Evolutionary conservation across 768 basidiomycete genomes (phyloP).

Genomic region (Phylloporus sp.): DNA sequence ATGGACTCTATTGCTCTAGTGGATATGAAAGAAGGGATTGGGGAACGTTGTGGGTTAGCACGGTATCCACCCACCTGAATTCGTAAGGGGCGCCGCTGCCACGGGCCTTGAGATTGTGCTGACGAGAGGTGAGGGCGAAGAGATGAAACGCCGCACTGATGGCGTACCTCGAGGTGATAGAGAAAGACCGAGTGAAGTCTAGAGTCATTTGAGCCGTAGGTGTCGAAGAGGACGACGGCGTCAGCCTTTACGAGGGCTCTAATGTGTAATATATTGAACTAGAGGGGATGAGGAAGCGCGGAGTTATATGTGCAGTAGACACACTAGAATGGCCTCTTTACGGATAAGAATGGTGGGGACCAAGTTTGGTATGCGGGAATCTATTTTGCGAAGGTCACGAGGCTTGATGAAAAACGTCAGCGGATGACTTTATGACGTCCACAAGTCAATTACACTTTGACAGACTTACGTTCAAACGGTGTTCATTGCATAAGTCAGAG

Average conservation of each 20-base stretch:
- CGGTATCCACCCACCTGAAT: slow-evolving; percentile 57
- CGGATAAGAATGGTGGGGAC: slow-evolving; percentile 91
- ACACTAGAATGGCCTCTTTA: slow-evolving; percentile 80
- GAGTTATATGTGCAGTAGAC: slow-evolving; percentile 22
- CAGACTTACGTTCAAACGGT: slow-evolving; percentile 79
- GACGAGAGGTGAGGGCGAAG: slow-evolving; percentile 12
- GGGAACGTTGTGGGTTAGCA: slow-evolving; percentile 11
- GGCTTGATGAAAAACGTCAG: slow-evolving; percentile 49
- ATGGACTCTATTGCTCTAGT: slow-evolving; percentile 91
- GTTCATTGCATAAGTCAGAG: slow-evolving; percentile 82
- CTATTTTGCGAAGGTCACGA: slow-evolving; percentile 95
- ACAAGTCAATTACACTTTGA: slow-evolving; percentile 11
- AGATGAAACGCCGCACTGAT: slow-evolving; percentile 8
- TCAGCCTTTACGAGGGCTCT: slow-evolving; percentile 93
- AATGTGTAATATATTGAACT: slow-evolving; percentile 94
- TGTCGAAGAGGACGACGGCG: slow-evolving; percentile 87
- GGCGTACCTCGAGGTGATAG: slow-evolving; percentile 76
- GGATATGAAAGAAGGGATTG: slow-evolving; percentile 14
- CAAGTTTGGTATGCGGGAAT: slow-evolving; percentile 89
- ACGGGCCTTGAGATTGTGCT: slow-evolving; percentile 84
- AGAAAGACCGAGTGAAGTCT: slow-evolving; percentile 82
- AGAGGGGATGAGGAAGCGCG: slow-evolving; percentile 12
- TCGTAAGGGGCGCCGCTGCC: slow-evolving; percentile 75
- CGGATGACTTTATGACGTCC: slow-evolving; percentile 16
- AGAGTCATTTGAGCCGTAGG: slow-evolving; percentile 84